Evolutionary conservation across 1,284 basidiomycete genomes (phyloP).

Genomic region (Hypsizygus ulmarius): DNA sequence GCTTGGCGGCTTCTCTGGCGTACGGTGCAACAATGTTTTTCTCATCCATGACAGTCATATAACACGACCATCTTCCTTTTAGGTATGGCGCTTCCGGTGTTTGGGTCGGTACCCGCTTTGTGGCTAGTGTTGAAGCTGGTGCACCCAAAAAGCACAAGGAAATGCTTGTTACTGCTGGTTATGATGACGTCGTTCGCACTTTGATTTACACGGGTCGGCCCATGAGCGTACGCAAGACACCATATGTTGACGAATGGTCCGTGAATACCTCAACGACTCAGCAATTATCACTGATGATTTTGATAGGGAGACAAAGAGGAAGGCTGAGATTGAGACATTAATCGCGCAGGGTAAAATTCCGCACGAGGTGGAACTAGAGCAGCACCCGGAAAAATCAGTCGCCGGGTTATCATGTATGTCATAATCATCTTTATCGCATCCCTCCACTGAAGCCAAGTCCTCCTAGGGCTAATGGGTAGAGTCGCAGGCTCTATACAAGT

Average conservation of each 20-base stretch:
- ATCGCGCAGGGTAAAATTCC: conserved; percentile 71
- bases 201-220: conserved; percentile 84
- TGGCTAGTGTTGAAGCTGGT: conserved; percentile 79
- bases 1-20: conserved; percentile 76
- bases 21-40: conserved; percentile 34
- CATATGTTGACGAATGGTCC: conserved; percentile 69
- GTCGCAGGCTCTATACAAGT: conserved; percentile 76
- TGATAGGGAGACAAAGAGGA: conserved; percentile 57
- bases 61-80: conserved; percentile 5
- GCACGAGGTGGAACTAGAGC: conserved; percentile 69
- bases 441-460: neutral
- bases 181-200: conserved; percentile 70
- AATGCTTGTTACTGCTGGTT: conserved; percentile 58
- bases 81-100: conserved; percentile 79
- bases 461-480: conserved; percentile 80
- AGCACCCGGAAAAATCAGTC: conserved; percentile 65
- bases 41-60: neutral
- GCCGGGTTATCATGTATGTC: conserved; percentile 59
- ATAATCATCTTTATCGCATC: conserved; percentile 1
- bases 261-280: conserved; percentile 19
- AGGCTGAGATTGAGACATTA: conserved; percentile 57
- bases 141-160: conserved; percentile 84
- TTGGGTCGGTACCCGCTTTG: conserved; percentile 92
- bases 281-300: neutral
- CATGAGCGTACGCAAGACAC: conserved; percentile 75